These are phyloP conservation scores for Chrysosporium keratinophilum DNA, from an alignment of 2,329 filamentous ascomycete genomes.

Conservation along the genomic window DNA sequence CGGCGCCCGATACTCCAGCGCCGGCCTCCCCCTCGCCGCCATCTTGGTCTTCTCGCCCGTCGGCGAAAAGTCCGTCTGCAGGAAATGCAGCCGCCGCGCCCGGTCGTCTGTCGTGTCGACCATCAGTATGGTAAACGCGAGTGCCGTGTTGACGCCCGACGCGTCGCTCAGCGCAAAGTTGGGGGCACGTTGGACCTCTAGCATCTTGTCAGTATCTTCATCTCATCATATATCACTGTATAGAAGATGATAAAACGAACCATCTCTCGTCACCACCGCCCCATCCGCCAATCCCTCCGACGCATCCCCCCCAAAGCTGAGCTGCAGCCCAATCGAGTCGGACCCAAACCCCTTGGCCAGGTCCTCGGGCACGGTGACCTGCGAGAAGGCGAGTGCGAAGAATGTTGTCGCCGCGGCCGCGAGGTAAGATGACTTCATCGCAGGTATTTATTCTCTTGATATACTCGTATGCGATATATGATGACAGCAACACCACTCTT, in stretches of 20 bases:
- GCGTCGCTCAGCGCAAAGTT: constrained; percentile 13
- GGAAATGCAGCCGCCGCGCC: constrained; percentile 8
- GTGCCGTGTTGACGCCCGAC: constrained; percentile 12
- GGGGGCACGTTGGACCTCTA: constrained; percentile 7
- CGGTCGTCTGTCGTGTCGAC: constrained; percentile 12
- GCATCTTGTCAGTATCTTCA: too few species aligned
- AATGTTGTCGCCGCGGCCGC: constrained; percentile 3
- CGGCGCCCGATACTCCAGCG: constrained; percentile 10
- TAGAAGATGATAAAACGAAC: constrained; percentile 3
- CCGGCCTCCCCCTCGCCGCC: constrained; percentile 1
- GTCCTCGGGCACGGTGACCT: constrained; percentile 7
- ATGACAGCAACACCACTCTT: too few species aligned
- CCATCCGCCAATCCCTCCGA: constrained; percentile 13
- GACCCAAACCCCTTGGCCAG: constrained; percentile 6
- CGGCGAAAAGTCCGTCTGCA: constrained; percentile 12
- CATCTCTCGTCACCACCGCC: constrained; percentile 4
- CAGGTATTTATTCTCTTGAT: too few species aligned
- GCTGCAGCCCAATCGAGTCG: constrained; percentile 6
- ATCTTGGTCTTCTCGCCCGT: constrained; percentile 14
- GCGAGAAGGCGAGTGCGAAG: constrained; percentile 8
- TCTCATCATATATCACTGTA: too few species aligned
- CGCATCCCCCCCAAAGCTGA: constrained; percentile 15
- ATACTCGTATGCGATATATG: too few species aligned
- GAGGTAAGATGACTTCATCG: constrained; percentile 2
- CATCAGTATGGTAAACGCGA: constrained; percentile 13